Base-by-base conservation (phyloP, 495 filamentous ascomycete genomes). In the Schizothecium vesticola region DNA sequence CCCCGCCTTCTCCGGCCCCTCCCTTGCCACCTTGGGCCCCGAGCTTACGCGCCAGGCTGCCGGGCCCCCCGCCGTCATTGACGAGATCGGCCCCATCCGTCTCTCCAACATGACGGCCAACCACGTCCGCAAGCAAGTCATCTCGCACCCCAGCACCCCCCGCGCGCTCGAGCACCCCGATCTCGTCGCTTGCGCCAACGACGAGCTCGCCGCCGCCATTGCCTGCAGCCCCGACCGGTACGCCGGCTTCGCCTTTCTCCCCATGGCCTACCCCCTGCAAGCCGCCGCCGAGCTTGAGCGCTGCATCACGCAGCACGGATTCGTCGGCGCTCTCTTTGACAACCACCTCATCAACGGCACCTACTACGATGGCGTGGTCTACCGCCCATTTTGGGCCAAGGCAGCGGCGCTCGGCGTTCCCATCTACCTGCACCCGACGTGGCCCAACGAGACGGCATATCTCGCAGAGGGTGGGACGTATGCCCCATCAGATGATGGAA, bases 281-380 rank as follows among this genome's bases (percentile, higher is more conserved):
- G 83, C 82, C 1, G 84, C 82, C 2, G 67, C 63, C 3, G 87
- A 87, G 72, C 78, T 87, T 28, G 76, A 77, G 43, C 81, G 85
- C 0, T 80, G 76, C 28, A 78, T 86, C 11, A 71, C 75, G 7
- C 70, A 83, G 36, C 72, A 82, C 2, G 74, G 78, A 6, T 87
- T 88, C 66, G 79, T 88, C 0, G 88, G 87, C 6, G 86, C 86
- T 1, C 67, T 90, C 61, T 78, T 90, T 1, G 85, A 87, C 63
- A 84, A 83, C 66, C 83, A 87, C 59, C 24, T 16, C 70, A 73
- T 73, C 10, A 76, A 83, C 29, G 83, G 83, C 31, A 69, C 69
- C n/a, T 82, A 80, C 76, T 85, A 83, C 68, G 84, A 86, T 24
- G 79, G 73, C 12, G 66, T 67, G 6, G 77, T 76, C 24, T 87